Evolutionary conservation across 2,329 filamentous ascomycete genomes (phyloP).

Genomic region (Cytospora mali): DNA sequence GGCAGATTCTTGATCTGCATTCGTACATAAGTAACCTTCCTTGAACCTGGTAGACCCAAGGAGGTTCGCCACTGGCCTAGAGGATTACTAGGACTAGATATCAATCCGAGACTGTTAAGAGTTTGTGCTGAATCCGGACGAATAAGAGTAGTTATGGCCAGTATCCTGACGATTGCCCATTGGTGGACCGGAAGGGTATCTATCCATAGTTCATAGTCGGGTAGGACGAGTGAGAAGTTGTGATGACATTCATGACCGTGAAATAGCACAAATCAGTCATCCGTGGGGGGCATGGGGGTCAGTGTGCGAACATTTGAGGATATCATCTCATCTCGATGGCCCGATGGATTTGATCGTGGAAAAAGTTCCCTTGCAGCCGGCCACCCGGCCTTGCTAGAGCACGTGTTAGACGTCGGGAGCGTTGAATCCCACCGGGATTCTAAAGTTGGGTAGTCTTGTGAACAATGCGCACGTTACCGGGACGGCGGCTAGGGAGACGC

Average conservation of each 20-base stretch:
- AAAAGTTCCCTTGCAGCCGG: neutral
- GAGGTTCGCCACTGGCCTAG: conserved; percentile 11
- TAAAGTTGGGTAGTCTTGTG: neutral
- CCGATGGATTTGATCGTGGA: neutral
- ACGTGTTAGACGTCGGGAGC: neutral
- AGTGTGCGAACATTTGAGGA: neutral
- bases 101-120: neutral
- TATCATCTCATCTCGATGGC: neutral
- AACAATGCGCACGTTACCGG: neutral
- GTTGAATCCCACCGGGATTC: no score
- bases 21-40: conserved; percentile 14
- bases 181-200: neutral
- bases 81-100: neutral
- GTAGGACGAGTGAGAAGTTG: neutral
- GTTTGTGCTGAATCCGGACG: neutral
- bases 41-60: neutral
- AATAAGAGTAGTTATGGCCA: neutral
- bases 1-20: conserved; percentile 19
- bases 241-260: neutral
- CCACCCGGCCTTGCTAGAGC: neutral
- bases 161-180: neutral
- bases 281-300: neutral
- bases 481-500: neutral
- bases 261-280: neutral
- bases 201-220: neutral